Conservation (phyloP, 164 flowering plant genomes). For the Kingdonia uniflora region DNA sequence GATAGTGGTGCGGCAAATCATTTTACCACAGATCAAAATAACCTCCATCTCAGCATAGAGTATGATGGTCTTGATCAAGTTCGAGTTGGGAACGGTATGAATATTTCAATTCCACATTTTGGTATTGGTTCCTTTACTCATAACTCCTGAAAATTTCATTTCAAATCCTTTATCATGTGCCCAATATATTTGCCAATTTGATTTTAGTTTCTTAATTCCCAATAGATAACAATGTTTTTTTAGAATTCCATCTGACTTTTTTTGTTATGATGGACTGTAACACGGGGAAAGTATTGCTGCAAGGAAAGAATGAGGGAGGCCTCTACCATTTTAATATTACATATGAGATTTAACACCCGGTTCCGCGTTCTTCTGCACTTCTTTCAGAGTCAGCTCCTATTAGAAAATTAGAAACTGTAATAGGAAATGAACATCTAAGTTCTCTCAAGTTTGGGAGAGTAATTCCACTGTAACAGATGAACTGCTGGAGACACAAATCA, state of each 20-base stretch:
- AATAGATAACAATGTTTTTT: neutral
- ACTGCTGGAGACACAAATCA: no score
- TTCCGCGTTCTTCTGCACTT: neutral
- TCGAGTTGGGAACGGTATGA: neutral
- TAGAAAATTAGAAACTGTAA: no score
- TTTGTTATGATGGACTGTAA: neutral
- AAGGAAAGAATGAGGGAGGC: neutral
- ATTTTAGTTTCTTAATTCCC: neutral
- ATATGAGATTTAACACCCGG: neutral
- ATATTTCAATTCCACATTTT: slow-evolving; percentile 1
- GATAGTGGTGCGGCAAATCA: neutral
- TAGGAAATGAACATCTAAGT: no score
- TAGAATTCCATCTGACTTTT: neutral
- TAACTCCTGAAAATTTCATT: neutral
- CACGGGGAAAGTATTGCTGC: neutral
- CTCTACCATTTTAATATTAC: neutral
- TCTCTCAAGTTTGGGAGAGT: no score
- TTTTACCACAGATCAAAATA: neutral
- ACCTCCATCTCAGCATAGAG: neutral
- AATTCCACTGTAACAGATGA: no score
- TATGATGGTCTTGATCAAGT: neutral
- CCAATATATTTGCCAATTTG: neutral
- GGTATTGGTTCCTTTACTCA: neutral
- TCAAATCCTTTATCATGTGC: neutral
- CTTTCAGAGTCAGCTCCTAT: neutral